These are phyloP conservation scores for Tolypocladium sp. DNA, from an alignment of 2,329 filamentous ascomycete genomes.

Conservation along the genomic window DNA sequence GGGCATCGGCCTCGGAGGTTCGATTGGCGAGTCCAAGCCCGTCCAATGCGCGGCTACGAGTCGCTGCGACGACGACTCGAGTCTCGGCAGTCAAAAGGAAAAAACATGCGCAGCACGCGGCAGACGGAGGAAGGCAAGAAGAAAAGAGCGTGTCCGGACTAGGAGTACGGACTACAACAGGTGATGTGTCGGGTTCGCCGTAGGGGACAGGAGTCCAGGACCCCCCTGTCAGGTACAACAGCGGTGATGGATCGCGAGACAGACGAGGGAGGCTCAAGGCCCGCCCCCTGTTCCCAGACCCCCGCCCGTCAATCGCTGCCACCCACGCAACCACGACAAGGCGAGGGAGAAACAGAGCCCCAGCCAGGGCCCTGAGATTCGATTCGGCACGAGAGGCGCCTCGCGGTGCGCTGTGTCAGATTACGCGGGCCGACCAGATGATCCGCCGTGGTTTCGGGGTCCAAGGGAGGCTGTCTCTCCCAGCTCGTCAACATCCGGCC, in stretches of 20 bases:
- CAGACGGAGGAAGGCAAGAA: too few relatives aligned
- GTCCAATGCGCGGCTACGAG: background rate
- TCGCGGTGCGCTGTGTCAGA: constrained; percentile 2
- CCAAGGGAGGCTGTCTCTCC: background rate
- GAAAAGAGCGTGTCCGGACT: background rate
- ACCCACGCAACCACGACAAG: background rate
- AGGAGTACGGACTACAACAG: too few relatives aligned
- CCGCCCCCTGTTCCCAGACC: background rate
- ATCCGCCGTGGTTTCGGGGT: background rate
- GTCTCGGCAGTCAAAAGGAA: background rate
- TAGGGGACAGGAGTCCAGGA: background rate
- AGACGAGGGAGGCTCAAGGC: background rate
- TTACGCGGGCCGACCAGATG: too few relatives aligned
- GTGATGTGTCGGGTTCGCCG: background rate
- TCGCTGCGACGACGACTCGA: background rate
- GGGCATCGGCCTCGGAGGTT: background rate
- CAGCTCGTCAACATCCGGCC: background rate
- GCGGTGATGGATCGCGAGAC: background rate
- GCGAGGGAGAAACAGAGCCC: background rate
- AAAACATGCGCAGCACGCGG: background rate
- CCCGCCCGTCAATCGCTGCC: background rate
- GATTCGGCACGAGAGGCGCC: background rate
- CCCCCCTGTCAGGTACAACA: background rate
- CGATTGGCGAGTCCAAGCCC: background rate
- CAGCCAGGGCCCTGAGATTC: background rate